Evolutionary conservation across 2,329 filamentous ascomycete genomes (phyloP).

Genomic region (Sarocladium kiliense): DNA sequence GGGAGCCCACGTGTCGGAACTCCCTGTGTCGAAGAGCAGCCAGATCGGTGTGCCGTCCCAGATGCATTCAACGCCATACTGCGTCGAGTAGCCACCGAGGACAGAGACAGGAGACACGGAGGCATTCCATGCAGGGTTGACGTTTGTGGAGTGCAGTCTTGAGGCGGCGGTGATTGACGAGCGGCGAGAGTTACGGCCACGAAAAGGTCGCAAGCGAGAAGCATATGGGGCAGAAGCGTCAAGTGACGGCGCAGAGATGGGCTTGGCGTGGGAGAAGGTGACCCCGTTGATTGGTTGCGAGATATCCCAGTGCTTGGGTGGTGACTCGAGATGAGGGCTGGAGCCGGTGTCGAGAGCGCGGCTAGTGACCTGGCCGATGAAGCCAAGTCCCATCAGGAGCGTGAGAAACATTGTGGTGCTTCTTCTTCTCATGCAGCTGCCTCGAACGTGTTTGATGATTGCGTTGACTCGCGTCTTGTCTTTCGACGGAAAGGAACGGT

Average conservation of each 20-base stretch:
- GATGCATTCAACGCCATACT: conserved; percentile 34
- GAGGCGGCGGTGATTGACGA: conserved; percentile 25
- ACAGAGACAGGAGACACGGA: conserved; percentile 8
- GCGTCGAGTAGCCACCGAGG: conserved; percentile 33
- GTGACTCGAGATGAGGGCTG: background rate
- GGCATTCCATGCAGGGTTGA: background rate
- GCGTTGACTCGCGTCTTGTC: too few species aligned
- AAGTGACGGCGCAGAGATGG: conserved; percentile 17
- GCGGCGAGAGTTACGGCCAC: conserved; percentile 16
- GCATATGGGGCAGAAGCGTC: conserved; percentile 24
- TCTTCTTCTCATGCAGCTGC: background rate
- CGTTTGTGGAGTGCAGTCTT: conserved; percentile 5
- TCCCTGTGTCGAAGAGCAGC: conserved; percentile 45
- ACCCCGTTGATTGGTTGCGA: conserved; percentile 28
- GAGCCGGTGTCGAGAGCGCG: background rate
- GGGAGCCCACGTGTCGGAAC: conserved; percentile 46
- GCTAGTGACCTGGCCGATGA: background rate
- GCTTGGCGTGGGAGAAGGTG: conserved; percentile 29
- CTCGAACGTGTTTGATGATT: too few species aligned
- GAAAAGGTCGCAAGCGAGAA: conserved; percentile 29
- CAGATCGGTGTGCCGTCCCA: conserved; percentile 34
- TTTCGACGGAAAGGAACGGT: too few species aligned
- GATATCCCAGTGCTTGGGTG: conserved; percentile 23
- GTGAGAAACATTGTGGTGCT: background rate
- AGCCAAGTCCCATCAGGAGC: background rate